Evolutionary conservation across 495 filamentous ascomycete species (phyloP), one percentile per base, ranked within the genome.

Genomic region (Chlorociboria aeruginascens): DNA sequence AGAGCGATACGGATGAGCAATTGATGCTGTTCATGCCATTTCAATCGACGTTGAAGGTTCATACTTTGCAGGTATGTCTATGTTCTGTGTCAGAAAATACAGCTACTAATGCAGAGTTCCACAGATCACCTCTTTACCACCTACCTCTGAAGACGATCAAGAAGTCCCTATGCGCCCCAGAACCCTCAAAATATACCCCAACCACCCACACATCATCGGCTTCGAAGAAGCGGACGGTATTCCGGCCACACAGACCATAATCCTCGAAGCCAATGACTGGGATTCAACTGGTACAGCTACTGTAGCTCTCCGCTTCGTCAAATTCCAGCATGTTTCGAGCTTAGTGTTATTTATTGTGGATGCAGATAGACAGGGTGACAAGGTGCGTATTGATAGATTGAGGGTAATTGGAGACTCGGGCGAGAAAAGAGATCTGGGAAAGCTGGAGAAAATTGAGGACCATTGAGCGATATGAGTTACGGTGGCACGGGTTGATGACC

Each of bases 1-100:
- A 97, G 72, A 95, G 86, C 60, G 93, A 96, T 60, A 95, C 89
- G n/a, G 92, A 98, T 62, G 88, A 96, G 69, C 93, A 98, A 72
- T 64, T 98, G 50, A 85, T 98, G 81, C 76, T 98, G 44, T 96
- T 83, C 62, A 69, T 94, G 40, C 92, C 92, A 8, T 95, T 98
- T 65, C 81, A 88, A 63, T 79, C 83, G 8, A 86, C 82, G 40
- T 57, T 95, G 49, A 98, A 97, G 71, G 74, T 96, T 29, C 89
- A 95, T 61, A 87, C 88, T 6, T 63, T 98, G 20, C 74, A 76
- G 66, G 74, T 76, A 63, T 12, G 38, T 42, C 10, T 17, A 16
- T 12, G 11, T 8, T 11, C 20, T 34, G 31, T 40, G 13, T 31
- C 40, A 3, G 29, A 37, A 13, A 31, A 32, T 34, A 37, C 25